Evolutionary conservation across 2,329 filamentous ascomycete genomes (phyloP).

Genomic region (Alternaria ventricosa): DNA sequence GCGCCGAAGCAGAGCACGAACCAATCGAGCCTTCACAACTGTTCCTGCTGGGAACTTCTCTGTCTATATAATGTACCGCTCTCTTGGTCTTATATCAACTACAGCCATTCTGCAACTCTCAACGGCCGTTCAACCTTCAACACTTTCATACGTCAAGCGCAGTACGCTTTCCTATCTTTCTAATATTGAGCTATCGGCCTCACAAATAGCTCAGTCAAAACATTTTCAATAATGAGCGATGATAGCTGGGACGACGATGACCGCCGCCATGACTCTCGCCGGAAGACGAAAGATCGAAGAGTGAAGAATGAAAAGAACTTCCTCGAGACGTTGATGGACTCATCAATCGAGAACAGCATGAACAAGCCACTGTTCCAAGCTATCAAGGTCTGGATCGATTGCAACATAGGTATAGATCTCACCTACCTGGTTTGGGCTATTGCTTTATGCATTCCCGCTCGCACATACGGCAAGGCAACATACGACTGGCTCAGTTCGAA

Average conservation of each 20-base stretch:
- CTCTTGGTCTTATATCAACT: neutral
- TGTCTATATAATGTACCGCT: neutral
- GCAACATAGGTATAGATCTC: neutral
- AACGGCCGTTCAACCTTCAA: neutral
- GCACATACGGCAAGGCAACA: neutral
- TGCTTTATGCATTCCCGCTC: neutral
- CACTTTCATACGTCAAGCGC: neutral
- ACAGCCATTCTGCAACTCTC: neutral
- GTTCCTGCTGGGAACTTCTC: neutral
- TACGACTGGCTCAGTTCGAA: neutral
- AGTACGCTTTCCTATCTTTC: neutral
- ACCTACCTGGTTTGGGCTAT: neutral
- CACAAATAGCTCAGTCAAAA: neutral
- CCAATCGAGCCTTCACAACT: neutral
- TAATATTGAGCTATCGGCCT: neutral
- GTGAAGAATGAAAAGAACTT: neutral
- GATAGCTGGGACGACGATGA: neutral
- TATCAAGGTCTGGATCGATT: neutral
- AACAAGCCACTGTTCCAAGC: neutral
- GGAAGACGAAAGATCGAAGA: neutral
- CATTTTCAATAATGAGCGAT: neutral
- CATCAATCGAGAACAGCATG: neutral
- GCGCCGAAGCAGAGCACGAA: neutral
- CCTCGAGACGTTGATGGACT: neutral
- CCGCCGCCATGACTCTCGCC: neutral